A percentile compares a stretch with the other conserved stretches of the same genome.
Evolutionary conservation across 169 alveolate species (phyloP).

Genomic region (Plasmodium billcollinsi): DNA sequence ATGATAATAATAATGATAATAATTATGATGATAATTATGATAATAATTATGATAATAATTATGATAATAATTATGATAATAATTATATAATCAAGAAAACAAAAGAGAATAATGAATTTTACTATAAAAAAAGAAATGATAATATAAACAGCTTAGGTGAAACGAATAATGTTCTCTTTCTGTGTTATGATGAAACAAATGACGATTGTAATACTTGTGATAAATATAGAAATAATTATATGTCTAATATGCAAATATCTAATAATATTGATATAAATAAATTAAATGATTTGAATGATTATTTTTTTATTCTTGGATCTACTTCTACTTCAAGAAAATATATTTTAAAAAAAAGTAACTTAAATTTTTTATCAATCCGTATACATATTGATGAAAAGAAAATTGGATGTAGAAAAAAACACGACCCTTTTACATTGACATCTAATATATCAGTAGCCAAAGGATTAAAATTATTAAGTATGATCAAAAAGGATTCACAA

Average conservation of each 20-base stretch:
- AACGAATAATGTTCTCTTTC: slow-evolving; percentile 23
- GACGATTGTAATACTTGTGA: slow-evolving; percentile 49
- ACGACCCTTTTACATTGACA: slow-evolving; percentile 60
- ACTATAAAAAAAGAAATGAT: slow-evolving; percentile 4
- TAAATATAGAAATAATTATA: slow-evolving; percentile 39
- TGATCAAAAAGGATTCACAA: slow-evolving; percentile 19
- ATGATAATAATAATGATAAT: neutral
- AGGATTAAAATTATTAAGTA: slow-evolving; percentile 38
- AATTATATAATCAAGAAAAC: neutral
- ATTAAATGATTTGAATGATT: slow-evolving; percentile 10
- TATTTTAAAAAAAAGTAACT: slow-evolving; percentile 41
- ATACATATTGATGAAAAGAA: slow-evolving; percentile 57
- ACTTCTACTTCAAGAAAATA: slow-evolving; percentile 66
- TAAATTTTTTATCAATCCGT: slow-evolving; percentile 43
- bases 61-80: too few relatives aligned
- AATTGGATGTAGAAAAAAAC: slow-evolving; percentile 62
- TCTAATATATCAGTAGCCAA: slow-evolving; percentile 61
- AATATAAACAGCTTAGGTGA: too few relatives aligned
- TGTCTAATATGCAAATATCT: slow-evolving; percentile 48
- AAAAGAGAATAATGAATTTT: neutral
- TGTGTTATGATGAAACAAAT: slow-evolving; percentile 50
- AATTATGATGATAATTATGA: neutral
- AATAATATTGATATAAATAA: neutral
- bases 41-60: neutral
- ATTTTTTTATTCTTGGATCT: slow-evolving; percentile 62